These are phyloP conservation scores for Blastobotrys parvus DNA, from an alignment of 805 yeast species.

Conservation along the genomic window DNA sequence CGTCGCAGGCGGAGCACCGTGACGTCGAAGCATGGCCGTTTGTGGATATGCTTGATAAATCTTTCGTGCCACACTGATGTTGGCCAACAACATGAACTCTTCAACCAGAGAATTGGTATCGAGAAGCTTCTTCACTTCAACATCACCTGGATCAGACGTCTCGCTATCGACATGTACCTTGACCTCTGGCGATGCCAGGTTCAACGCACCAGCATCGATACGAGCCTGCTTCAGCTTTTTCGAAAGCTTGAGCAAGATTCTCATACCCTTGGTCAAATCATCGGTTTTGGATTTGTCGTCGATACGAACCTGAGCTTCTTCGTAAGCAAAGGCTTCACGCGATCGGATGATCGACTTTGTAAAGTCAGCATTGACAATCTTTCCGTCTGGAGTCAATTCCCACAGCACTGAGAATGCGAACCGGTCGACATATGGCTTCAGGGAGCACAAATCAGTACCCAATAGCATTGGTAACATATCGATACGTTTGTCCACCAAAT, in stretches of 20 bases:
- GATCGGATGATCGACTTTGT: conserved; percentile 86
- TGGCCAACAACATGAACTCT: conserved; percentile 96
- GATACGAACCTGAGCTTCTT: conserved; percentile 82
- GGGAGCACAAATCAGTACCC: conserved; percentile 93
- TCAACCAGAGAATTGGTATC: conserved; percentile 96
- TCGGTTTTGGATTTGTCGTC: conserved; percentile 72
- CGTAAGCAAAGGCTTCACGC: conserved; percentile 90
- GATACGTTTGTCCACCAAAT: conserved; percentile 93
- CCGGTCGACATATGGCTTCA: conserved; percentile 91
- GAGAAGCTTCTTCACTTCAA: conserved; percentile 76
- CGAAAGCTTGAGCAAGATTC: conserved; percentile 70
- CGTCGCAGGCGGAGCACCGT: conserved; percentile 93
- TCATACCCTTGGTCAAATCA: conserved; percentile 82
- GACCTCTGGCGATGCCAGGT: conserved; percentile 95
- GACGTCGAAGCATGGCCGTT: conserved; percentile 97
- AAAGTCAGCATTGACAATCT: conserved; percentile 68
- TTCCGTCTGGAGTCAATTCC: conserved; percentile 85
- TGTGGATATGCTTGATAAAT: conserved; percentile 92
- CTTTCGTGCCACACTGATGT: conserved; percentile 89
- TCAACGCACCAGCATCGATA: conserved; percentile 90
- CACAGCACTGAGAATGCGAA: conserved; percentile 92
- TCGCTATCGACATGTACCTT: conserved; percentile 96
- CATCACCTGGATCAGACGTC: conserved; percentile 93
- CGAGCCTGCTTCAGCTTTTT: conserved; percentile 78
- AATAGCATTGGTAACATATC: conserved; percentile 95